Percentiles rank a stretch among this genome's conserved stretches.
Evolutionary conservation across 2,329 filamentous ascomycete species (phyloP).

Genomic region (Nakataea oryzae): DNA sequence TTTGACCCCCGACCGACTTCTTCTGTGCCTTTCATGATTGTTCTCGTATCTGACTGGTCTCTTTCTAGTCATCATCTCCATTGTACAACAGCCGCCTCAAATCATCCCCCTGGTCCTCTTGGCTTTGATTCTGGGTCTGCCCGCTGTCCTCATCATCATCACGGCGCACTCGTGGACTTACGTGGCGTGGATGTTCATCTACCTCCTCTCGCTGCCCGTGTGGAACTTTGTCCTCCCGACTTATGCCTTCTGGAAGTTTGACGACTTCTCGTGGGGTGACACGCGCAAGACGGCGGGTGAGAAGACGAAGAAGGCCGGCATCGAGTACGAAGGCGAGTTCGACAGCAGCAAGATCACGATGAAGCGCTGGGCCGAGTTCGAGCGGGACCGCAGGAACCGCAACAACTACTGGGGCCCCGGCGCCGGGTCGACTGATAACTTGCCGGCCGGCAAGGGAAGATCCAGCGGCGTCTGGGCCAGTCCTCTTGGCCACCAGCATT

Average conservation of each 20-base stretch:
- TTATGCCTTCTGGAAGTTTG: constrained; percentile 99
- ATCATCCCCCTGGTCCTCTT: constrained; percentile 86
- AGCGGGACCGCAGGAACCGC: constrained; percentile 49
- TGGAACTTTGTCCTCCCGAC: constrained; percentile 96
- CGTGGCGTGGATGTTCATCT: constrained; percentile 94
- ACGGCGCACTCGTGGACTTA: constrained; percentile 92
- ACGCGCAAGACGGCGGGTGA: constrained; percentile 92
- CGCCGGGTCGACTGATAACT: constrained; percentile 36
- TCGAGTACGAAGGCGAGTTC: constrained; percentile 89
- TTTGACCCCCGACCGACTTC: background rate
- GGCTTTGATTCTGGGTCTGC: constrained; percentile 84
- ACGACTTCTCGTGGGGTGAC: constrained; percentile 98
- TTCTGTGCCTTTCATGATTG: background rate
- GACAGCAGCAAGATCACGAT: constrained; percentile 98
- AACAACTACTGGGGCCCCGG: constrained; percentile 27
- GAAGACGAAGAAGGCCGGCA: constrained; percentile 74
- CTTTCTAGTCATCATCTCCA: constrained; percentile 66
- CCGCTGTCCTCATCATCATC: constrained; percentile 80
- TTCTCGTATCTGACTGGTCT: background rate
- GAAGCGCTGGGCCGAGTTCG: constrained; percentile 98
- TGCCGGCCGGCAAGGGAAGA: constrained; percentile 26
- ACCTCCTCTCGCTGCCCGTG: constrained; percentile 81
- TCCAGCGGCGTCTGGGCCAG: constrained; percentile 27
- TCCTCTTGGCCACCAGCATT: constrained; percentile 31
- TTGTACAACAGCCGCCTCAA: constrained; percentile 65